Base-by-base conservation (phyloP, 805 yeast species). In the Yarrowia sp. region DNA sequence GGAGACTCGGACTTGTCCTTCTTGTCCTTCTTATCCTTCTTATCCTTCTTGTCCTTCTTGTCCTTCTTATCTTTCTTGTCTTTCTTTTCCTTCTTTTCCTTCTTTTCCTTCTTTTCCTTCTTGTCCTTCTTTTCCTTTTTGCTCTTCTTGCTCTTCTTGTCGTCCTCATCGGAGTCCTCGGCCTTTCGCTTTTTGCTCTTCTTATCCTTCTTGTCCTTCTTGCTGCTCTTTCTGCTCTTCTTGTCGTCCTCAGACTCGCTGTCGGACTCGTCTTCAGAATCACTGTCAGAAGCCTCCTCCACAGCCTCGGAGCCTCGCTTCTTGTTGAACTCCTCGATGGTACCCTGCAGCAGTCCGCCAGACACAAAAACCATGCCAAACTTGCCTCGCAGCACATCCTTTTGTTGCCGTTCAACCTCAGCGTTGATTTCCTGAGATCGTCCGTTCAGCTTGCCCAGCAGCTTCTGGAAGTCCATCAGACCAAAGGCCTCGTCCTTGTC, bases 391-490 rank as follows among this genome's bases (percentile, higher is more conserved):
- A 91, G 81, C 40, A 92, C 87, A 60, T 85, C 85, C 69, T 83
- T 82, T 72, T 91, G 82, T 74, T 88, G 87, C 71, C 85, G 81
- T 46, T 90, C 94, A 69, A 85, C 80, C 68, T 80, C 79, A 56
- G 71, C 68, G 34, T 73, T 72, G 13, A 75, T 73, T 33, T 90
- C 84, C 40, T 86, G 89, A 74, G 89, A 94, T 72, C 87, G 89
- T 56, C 98, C 98, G 76, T 94, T 94, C 70, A 94, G 82, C 75
- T 92, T 85, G 12, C 98, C 98, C 70, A 94, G 80, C 55, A 94
- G 85, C 72, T 96, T 84, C 79, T 94, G 99, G 76, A 95, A 94
- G 3, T 89, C 97, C 76, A 95, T 98, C 49, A 94, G 82, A 3
- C 98, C 97, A 12, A 92, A 90, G 71, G 94, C 87, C 71, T 91